These are phyloP conservation scores for Candida pseudoglaebosa DNA, from an alignment of 805 yeast species.

Conservation along the genomic window DNA sequence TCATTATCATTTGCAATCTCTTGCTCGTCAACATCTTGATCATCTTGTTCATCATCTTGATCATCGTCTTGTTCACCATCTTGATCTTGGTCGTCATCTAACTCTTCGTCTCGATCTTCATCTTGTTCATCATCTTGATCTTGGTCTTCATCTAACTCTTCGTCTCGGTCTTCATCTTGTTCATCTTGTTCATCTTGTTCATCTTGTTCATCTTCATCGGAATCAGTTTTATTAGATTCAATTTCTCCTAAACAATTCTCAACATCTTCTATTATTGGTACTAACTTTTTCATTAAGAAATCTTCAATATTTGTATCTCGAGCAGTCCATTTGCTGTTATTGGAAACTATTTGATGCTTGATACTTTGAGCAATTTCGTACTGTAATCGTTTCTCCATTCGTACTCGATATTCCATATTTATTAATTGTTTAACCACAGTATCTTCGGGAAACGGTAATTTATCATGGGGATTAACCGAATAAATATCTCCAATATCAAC, in stretches of 20 bases:
- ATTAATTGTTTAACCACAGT: slow-evolving; percentile 26
- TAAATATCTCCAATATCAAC: slow-evolving; percentile 20
- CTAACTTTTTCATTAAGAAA: slow-evolving; percentile 26
- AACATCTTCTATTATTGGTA: slow-evolving; percentile 23
- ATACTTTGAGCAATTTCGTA: slow-evolving; percentile 31
- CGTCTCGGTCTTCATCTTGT: slow-evolving; percentile 13
- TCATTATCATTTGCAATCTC: no score
- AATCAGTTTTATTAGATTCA: slow-evolving; percentile 18
- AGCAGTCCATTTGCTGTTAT: slow-evolving; percentile 32
- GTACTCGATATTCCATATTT: slow-evolving; percentile 29
- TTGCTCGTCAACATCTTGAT: slow-evolving; percentile 7
- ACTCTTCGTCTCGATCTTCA: slow-evolving; percentile 7
- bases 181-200: slow-evolving; percentile 18
- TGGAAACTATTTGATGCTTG: slow-evolving; percentile 25
- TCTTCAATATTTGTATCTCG: slow-evolving; percentile 27
- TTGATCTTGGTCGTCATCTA: slow-evolving; percentile 4
- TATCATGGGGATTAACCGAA: slow-evolving; percentile 21
- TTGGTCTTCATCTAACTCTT: slow-evolving; percentile 12
- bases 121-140: slow-evolving; percentile 11
- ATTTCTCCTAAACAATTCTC: slow-evolving; percentile 27
- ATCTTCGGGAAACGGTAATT: slow-evolving; percentile 25
- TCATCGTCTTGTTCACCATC: slow-evolving; percentile 8
- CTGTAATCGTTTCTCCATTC: slow-evolving; percentile 30
- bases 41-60: slow-evolving; percentile 8
- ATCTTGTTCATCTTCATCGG: slow-evolving; percentile 19